Evolutionary conservation across 495 filamentous ascomycete species (phyloP), one percentile per base, ranked within the genome.

Genomic region (Daldinia concentrica): DNA sequence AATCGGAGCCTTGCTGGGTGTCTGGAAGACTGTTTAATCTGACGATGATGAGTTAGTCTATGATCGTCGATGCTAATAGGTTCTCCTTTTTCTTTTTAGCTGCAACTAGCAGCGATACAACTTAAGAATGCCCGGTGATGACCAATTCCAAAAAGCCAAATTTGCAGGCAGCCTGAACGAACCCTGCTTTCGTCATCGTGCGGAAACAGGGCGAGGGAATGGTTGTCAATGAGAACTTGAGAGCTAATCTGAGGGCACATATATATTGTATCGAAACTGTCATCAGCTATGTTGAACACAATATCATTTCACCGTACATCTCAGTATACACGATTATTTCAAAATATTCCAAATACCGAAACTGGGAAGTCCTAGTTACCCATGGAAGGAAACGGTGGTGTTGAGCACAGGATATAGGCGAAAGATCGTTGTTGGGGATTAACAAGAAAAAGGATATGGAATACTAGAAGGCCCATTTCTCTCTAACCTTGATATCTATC

Each of bases 131-230:
- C 85, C 84, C 83, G 62, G 78, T 88, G 86, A 88, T 88, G 86
- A 88, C 78, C 74, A 83, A 83, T 62, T 79, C 84, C 85, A 86
- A 86, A 86, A 88, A 87, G 85, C 86, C 86, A 87, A 87, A 88
- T 85, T 86, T 87, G 86, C 82, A 88, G 84, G 77, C 83, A 86
- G 79, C 85, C 80, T 75, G 71, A 71, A 61, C 71, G 29, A 72
- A 43, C 55, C 29, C 51, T 17, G 36, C 11, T 59, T 62, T 62
- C 55, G 60, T 36, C 77, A 74, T 64, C 12, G 36, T 32, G 37
- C 45, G 57, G 27, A 52, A 30, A 43, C n/a, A 30, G 61, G 52
- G 64, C 14, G 43, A 72, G 65, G 68, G 59, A 71, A 74, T 76
- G 76, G 86, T 86, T 86, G 79, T 77, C 84, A 45, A 72, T 88